phyloP scores from a whole-genome alignment of 2,329 filamentous ascomycete genomes.

The Pseudogymnoascus sp. region DNA sequence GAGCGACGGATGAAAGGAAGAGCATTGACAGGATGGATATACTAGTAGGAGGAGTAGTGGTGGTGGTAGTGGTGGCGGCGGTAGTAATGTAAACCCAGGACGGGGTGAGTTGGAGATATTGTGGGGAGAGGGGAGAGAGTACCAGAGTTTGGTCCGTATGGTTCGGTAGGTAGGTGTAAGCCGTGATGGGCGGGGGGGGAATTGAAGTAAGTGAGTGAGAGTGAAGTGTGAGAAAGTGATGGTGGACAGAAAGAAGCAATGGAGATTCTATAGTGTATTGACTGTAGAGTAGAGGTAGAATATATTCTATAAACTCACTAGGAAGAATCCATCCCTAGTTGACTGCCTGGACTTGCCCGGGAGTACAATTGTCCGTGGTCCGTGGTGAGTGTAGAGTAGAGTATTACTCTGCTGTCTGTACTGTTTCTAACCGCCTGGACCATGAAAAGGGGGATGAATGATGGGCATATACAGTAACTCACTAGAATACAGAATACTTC shows the following conservation, averaged over 20 bases:
- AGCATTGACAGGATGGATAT: too few species aligned
- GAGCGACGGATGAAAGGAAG: not conserved
- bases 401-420: too few species aligned
- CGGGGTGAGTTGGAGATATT: not conserved
- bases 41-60: too few species aligned
- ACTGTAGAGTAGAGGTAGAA: not conserved
- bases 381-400: not conserved
- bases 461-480: not conserved
- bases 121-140: not conserved
- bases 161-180: not conserved
- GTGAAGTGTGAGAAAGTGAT: not conserved
- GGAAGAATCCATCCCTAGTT: not conserved
- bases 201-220: not conserved
- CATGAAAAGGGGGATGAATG: not conserved
- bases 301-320: not conserved
- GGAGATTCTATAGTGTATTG: not conserved
- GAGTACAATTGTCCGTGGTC: not conserved
- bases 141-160: not conserved
- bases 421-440: not conserved
- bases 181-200: not conserved
- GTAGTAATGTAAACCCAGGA: not conserved
- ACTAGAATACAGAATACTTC: not conserved
- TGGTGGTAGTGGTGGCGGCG: too few species aligned
- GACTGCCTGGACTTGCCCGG: not conserved
- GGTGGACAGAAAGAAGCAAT: not conserved